Evolutionary conservation across 163 green algal species (phyloP), one percentile per base, ranked within the genome.

Genomic region (Scenedesmus sp.): DNA sequence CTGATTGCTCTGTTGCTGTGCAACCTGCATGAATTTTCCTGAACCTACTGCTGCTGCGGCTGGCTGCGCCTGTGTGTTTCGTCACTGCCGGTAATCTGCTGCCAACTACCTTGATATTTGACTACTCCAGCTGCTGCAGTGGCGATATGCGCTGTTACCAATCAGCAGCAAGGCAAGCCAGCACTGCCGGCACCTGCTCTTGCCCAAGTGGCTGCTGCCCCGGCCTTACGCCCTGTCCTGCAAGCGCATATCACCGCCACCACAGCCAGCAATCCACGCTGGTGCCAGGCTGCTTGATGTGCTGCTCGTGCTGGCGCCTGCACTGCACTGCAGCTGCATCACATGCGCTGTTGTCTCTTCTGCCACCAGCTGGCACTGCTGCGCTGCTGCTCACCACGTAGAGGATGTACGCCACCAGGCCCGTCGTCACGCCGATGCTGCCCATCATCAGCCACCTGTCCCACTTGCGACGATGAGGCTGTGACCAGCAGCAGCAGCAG

Each of bases 381-480:
- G 37, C 26, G 30, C 5, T 76, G 65, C 81, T 72, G 68, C 93
- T 87, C 85, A 95, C 93, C 92, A 88, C 79, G 40, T 94, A 93
- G 46, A 95, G 91, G 40, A 89, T 44, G 89, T 94, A 89, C 5
- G 81, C 93, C 90, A 95, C 91, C 40, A 96, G 84, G 15, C 94
- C 94, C 5, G 88, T 94, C 65, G 89, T 91, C 5, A 93, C 42
- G 2, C 94, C 94, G 30, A 95, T 95, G 49, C 87, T 59, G 26
- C 93, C 94, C 94, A 96, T 96, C 92, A 96, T 94, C 83, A 95
- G 73, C 94, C 94, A 96, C 42, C 94, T 93, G 92, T 96, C 94
- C 94, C 94, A 96, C 5, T 40, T 37, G 42, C 94, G 92, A 4
- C 93, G 81, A 87, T 96, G 93, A 2, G 94, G 94, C 93, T 96